Evolutionary conservation across 2,329 filamentous ascomycete species (phyloP).

Genomic region (Diaporthe sp.): DNA sequence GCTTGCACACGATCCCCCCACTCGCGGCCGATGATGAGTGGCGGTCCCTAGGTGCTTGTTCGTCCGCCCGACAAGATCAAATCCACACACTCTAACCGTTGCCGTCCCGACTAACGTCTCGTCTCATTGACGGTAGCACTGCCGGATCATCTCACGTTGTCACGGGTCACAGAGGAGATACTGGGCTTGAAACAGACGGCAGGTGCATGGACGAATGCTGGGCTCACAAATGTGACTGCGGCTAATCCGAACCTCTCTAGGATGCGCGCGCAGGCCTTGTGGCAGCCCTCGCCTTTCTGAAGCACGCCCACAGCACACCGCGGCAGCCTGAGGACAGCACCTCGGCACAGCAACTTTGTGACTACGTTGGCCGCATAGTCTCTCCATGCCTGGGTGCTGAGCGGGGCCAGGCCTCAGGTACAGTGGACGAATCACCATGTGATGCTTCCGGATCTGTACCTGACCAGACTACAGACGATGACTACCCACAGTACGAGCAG

Average conservation of each 20-base stretch:
- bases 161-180: conserved; percentile 6
- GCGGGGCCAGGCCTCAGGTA: conserved; percentile 10
- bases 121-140: conserved; percentile 11
- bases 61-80: conserved; percentile 3
- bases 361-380: conserved; percentile 14
- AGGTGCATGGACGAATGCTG: background rate
- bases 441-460: background rate
- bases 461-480: conserved; percentile 20
- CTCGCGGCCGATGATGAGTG: conserved; percentile 22
- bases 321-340: conserved; percentile 12
- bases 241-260: conserved; percentile 16
- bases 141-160: conserved; percentile 19
- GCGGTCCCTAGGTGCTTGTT: conserved; percentile 25
- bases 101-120: conserved; percentile 22
- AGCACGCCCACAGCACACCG: background rate
- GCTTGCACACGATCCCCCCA: background rate
- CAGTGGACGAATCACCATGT: background rate
- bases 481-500: conserved; percentile 26
- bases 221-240: background rate
- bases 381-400: conserved; percentile 4
- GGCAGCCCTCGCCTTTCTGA: conserved; percentile 28
- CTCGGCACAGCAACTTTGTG: conserved; percentile 18
- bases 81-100: background rate
- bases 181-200: conserved; percentile 14
- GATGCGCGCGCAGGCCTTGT: conserved; percentile 17